These are phyloP conservation scores for Smithsoniella earleae DNA, from an alignment of 163 green algal species.

Conservation along the genomic window DNA sequence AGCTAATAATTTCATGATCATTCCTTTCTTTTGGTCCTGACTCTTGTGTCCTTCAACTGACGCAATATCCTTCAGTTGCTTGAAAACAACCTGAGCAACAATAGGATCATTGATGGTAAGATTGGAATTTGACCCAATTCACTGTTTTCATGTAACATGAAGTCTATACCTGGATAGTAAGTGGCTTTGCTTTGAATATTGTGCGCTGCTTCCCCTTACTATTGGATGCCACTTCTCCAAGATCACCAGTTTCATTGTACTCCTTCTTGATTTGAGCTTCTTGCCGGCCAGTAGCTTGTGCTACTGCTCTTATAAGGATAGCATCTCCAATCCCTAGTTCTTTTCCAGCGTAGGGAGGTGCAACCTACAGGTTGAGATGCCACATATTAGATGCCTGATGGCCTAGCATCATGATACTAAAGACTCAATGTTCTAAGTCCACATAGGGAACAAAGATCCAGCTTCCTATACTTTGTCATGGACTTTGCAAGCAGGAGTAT, in stretches of 20 bases:
- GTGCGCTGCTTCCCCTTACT: conserved; percentile 55
- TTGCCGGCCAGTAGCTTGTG: conserved; percentile 67
- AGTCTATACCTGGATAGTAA: conserved; percentile 55
- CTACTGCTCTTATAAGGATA: conserved; percentile 57
- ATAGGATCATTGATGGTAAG: too few species aligned
- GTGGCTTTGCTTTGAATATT: conserved; percentile 68
- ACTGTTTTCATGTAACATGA: too few species aligned
- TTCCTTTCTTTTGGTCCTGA: conserved; percentile 34
- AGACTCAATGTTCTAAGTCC: too few species aligned
- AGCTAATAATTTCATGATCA: conserved; percentile 50
- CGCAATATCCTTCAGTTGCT: conserved; percentile 67
- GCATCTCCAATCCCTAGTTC: conserved; percentile 94
- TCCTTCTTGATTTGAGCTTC: conserved; percentile 66
- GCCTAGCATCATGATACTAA: too few species aligned
- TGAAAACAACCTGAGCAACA: conserved; percentile 43
- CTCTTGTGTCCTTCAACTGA: conserved; percentile 42
- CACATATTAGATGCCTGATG: too few species aligned
- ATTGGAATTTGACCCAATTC: too few species aligned
- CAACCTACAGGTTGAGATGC: too few species aligned
- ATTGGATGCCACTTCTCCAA: conserved; percentile 72
- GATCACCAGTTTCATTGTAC: conserved; percentile 69
- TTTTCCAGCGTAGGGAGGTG: conserved; percentile 76
- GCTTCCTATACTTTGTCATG: too few species aligned
- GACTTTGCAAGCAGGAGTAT: too few species aligned
- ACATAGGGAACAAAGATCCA: too few species aligned